phyloP scores from a whole-genome alignment of 371 early-diverging fungal genomes.

The Hamiltosporidium tvaerminnensis region DNA sequence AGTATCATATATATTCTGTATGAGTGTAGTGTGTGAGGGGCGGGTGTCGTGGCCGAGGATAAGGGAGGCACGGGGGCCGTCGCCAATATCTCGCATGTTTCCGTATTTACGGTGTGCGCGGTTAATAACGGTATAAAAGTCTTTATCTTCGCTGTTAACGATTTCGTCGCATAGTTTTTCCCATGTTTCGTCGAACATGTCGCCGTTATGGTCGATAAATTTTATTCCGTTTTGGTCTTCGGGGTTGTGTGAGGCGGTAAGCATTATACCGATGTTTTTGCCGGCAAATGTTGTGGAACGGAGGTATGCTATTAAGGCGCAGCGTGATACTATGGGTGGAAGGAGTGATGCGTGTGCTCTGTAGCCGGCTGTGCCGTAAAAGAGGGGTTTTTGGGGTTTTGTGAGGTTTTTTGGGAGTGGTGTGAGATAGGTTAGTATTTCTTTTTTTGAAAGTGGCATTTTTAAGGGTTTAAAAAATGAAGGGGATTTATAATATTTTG shows the following conservation, averaged over 20 bases:
- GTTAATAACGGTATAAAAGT: not conserved
- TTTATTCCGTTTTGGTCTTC: constrained; percentile 95
- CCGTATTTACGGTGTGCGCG: too few species aligned
- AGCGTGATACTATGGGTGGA: constrained; percentile 60
- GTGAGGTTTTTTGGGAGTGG: not conserved
- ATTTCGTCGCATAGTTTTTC: constrained; percentile 72
- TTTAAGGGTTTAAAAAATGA: too few species aligned
- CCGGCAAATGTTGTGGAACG: constrained; percentile 64
- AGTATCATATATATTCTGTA: too few species aligned
- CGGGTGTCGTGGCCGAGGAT: constrained; percentile 59
- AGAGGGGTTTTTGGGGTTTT: not conserved
- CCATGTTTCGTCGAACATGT: constrained; percentile 89
- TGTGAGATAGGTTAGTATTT: not conserved
- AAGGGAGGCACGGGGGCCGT: constrained; percentile 63
- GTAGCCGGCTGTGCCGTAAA: constrained; percentile 54
- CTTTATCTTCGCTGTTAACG: not conserved
- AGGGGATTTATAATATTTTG: too few species aligned
- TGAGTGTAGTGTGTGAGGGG: too few species aligned
- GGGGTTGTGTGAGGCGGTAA: constrained; percentile 96
- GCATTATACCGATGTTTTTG: constrained; percentile 81
- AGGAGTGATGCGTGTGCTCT: constrained; percentile 24
- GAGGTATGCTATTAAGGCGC: constrained; percentile 72
- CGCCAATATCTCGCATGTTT: not conserved
- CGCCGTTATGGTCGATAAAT: constrained; percentile 87
- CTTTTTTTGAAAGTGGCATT: too few species aligned